phyloP scores from a whole-genome alignment of 202 grass and related monocot genomes.

The Elaeis oleifera region DNA sequence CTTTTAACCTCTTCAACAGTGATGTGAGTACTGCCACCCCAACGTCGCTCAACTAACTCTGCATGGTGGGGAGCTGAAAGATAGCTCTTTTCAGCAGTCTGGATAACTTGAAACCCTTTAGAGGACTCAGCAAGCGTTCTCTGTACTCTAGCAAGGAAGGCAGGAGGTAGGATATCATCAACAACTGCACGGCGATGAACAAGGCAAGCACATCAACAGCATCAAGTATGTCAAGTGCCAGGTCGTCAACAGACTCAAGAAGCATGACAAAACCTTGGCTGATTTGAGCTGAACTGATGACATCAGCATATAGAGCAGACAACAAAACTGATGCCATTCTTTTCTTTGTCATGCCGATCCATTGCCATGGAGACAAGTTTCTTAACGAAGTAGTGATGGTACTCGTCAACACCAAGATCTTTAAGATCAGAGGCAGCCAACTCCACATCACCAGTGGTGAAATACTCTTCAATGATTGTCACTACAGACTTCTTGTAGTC shows the following conservation, averaged over 20 bases:
- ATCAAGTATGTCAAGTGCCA: slow-evolving; percentile 5
- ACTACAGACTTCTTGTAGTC: slow-evolving; percentile 7
- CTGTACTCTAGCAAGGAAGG: background rate
- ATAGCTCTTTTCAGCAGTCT: slow-evolving; percentile 9
- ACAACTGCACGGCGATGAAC: slow-evolving; percentile 2
- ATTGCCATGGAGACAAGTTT: slow-evolving; percentile 3
- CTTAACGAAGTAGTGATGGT: slow-evolving; percentile 3
- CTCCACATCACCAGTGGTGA: slow-evolving; percentile 6
- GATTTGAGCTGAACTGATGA: slow-evolving; percentile 5
- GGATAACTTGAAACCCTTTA: background rate
- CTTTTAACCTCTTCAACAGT: slow-evolving; percentile 11
- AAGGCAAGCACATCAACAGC: slow-evolving; percentile 1
- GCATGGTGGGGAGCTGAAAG: slow-evolving; percentile 10
- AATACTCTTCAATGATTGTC: slow-evolving; percentile 8
- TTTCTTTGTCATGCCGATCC: background rate
- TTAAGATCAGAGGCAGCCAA: slow-evolving; percentile 2
- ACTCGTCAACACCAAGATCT: background rate
- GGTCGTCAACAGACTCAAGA: slow-evolving; percentile 6
- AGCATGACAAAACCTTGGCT: slow-evolving; percentile 7
- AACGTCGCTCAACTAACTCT: slow-evolving; percentile 1
- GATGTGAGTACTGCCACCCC: background rate
- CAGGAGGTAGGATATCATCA: slow-evolving; percentile 3
- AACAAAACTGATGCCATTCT: slow-evolving; percentile 9
- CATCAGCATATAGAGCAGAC: slow-evolving; percentile 2
- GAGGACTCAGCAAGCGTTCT: slow-evolving; percentile 3